Conservation (phyloP, 192 early-diverging fungal genomes). For the Kickxella alabastrina region DNA sequence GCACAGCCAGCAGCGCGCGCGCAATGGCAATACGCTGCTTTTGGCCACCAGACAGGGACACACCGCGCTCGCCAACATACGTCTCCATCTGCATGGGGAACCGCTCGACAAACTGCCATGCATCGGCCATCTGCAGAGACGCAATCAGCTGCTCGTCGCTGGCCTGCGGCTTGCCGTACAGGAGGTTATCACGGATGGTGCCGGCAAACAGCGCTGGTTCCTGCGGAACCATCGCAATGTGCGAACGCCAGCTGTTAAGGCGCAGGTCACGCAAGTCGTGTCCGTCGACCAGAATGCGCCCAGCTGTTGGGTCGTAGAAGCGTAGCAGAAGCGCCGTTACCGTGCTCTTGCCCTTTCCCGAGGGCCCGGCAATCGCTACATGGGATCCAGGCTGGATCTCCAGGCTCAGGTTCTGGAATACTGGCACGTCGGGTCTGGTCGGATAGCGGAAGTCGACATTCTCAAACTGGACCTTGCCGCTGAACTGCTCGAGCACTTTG, state of each 20-base stretch:
- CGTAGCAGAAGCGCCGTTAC: slow-evolving; percentile 60
- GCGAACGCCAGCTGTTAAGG: slow-evolving; percentile 58
- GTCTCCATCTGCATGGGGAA: slow-evolving; percentile 80
- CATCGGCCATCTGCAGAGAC: slow-evolving; percentile 45
- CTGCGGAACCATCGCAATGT: slow-evolving; percentile 66
- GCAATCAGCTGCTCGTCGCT: slow-evolving; percentile 66
- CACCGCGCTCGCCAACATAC: slow-evolving; percentile 81
- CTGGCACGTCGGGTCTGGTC: slow-evolving; percentile 52
- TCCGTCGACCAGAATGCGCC: slow-evolving; percentile 58
- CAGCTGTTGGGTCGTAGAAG: slow-evolving; percentile 66
- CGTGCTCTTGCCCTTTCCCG: slow-evolving; percentile 68
- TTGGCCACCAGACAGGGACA: slow-evolving; percentile 61
- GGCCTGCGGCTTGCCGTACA: slow-evolving; percentile 59
- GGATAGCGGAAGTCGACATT: slow-evolving; percentile 65
- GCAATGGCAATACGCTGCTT: slow-evolving; percentile 71
- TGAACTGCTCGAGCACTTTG: slow-evolving; percentile 13
- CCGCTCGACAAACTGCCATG: slow-evolving; percentile 64
- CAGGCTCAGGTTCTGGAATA: slow-evolving; percentile 57
- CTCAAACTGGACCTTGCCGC: slow-evolving; percentile 56
- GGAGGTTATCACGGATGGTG: slow-evolving; percentile 67
- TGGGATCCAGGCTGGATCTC: slow-evolving; percentile 54
- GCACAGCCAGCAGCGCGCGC: slow-evolving; percentile 73
- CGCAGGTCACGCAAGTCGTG: slow-evolving; percentile 55
- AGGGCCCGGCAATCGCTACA: slow-evolving; percentile 54
- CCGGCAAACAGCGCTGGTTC: slow-evolving; percentile 70